phyloP scores from a whole-genome alignment of 495 filamentous ascomycete genomes.

The Daldinia childiae region DNA sequence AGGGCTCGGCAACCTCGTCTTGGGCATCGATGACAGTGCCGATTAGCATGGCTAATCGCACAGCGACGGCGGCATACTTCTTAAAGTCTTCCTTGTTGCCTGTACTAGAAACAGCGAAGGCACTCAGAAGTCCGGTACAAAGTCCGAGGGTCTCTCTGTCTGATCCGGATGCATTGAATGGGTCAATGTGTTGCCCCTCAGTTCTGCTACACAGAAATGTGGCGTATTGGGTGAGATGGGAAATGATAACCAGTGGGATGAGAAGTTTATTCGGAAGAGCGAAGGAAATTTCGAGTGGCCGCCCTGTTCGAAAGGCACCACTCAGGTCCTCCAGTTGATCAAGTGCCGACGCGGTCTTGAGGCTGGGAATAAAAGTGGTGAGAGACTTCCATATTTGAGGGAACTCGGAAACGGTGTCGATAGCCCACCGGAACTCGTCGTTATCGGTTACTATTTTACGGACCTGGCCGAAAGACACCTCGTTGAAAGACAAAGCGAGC shows the following conservation, averaged over 20 bases:
- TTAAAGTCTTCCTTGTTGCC: constrained; percentile 42
- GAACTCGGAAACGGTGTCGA: constrained; percentile 45
- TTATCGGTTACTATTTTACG: constrained; percentile 45
- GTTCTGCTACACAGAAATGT: constrained; percentile 23
- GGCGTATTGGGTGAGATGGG: constrained; percentile 34
- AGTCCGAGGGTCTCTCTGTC: constrained; percentile 55
- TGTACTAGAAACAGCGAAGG: constrained; percentile 52
- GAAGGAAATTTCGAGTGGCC: constrained; percentile 24
- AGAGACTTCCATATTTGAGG: constrained; percentile 47
- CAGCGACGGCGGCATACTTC: constrained; percentile 52
- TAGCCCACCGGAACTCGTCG: constrained; percentile 45
- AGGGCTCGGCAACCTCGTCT: constrained; percentile 41
- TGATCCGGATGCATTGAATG: constrained; percentile 8
- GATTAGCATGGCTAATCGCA: constrained; percentile 50
- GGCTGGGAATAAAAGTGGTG: constrained; percentile 40
- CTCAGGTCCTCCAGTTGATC: constrained; percentile 42
- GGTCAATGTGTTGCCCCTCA: constrained; percentile 5
- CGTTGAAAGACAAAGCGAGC: constrained; percentile 50
- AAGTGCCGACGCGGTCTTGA: constrained; percentile 36
- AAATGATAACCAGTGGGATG: constrained; percentile 31
- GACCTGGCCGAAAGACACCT: constrained; percentile 40
- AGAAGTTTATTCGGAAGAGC: constrained; percentile 39
- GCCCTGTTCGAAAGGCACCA: constrained; percentile 40
- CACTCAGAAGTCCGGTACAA: constrained; percentile 58
- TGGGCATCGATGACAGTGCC: constrained; percentile 54